Percentiles rank a stretch among this genome's conserved stretches.
Conservation (phyloP, 257 asterid species). For the Nicotiana attenuata region DNA sequence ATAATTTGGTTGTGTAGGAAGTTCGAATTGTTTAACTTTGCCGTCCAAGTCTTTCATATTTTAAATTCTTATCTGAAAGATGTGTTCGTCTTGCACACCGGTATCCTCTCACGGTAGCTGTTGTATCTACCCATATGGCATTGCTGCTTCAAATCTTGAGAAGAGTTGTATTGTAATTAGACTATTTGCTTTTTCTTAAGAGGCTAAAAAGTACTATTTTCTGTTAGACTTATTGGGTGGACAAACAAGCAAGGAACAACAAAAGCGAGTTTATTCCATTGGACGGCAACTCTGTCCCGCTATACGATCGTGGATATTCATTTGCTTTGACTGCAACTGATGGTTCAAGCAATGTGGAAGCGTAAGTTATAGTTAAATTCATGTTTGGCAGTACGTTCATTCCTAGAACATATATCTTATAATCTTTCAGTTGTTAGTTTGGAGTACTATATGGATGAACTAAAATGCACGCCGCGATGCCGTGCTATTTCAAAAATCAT, state of each 20-base stretch:
- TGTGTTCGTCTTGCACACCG: background rate
- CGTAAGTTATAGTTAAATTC: conserved; percentile 29
- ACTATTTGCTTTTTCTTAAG: background rate
- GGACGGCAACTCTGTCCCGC: conserved; percentile 76
- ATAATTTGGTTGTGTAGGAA: background rate
- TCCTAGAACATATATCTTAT: conserved; percentile 12
- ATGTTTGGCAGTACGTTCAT: background rate
- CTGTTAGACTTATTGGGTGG: conserved; percentile 85
- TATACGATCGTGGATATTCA: conserved; percentile 88
- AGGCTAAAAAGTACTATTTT: conserved; percentile 4
- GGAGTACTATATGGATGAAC: background rate
- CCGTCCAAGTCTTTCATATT: background rate
- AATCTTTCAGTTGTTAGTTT: background rate
- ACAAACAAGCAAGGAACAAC: conserved; percentile 37
- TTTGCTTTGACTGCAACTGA: conserved; percentile 68
- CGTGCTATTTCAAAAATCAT: background rate
- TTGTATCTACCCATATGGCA: background rate
- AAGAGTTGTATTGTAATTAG: background rate
- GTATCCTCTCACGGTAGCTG: background rate
- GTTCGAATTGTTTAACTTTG: background rate
- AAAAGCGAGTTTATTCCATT: conserved; percentile 47
- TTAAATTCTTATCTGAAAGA: background rate
- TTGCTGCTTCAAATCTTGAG: background rate
- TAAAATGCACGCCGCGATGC: background rate
- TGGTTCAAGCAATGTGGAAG: conserved; percentile 55